Evolutionary conservation across 2,329 filamentous ascomycete species (phyloP), one percentile per base, ranked within the genome.

Genomic region (Davidsoniella australis): DNA sequence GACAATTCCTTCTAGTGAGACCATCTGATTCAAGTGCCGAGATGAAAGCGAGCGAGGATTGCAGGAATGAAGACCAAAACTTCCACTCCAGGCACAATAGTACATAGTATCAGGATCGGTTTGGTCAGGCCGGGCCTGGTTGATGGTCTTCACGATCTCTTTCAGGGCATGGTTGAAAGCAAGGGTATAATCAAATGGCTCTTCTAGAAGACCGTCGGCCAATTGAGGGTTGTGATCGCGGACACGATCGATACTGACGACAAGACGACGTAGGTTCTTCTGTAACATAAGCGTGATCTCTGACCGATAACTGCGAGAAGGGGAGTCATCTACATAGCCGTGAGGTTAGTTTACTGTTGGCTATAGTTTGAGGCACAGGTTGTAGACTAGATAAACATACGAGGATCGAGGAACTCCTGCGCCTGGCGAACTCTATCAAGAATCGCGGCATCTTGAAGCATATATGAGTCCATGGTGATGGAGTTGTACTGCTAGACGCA

Each of bases 61-160:
- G 73, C 88, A 95, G 10, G 88, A 76, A 62, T 85, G 91, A 62
- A 95, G 80, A 56, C 93, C 91, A 61, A 98, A 98, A 61, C 86
- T 94, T 56, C 91, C 91, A 49, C 89, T 78, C 68, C 85, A 96
- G n/a, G 91, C 91, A 60, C 91, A 95, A 63, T 98, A 96, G 67
- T 94, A 98, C 58, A 85, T 72, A 40, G 80, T 77, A 62, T 95
- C 88, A 26, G 82, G 78, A 41, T 77, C 74, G 1, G 77, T 80
- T 63, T 94, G 85, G 57, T 82, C 80, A 2, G 81, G 74, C 2
- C 85, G 77, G 39, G 84, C 78, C 58, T 83, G 78, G 9, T 82
- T 80, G 29, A 94, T 69, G 2, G 86, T 82, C 60, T 82, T 76
- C 55, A 96, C 80, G 47, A 95, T 82, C 55, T 91, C 80, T 61